Conservation (phyloP, 176 grass and related monocot genomes). For the Raddia guianensis region DNA sequence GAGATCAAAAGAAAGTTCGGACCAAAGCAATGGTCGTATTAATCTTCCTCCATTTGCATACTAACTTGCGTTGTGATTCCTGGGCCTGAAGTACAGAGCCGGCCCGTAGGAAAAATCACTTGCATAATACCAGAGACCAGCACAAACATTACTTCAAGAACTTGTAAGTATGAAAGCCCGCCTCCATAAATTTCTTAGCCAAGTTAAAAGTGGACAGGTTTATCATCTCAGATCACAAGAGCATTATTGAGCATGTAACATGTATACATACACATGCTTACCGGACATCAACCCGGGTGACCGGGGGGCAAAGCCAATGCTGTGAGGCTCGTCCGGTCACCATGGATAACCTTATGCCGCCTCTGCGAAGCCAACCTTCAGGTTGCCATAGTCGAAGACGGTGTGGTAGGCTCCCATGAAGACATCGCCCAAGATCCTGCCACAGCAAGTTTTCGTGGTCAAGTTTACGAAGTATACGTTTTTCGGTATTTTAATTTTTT, state of each 20-base stretch:
- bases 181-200: conserved; percentile 20
- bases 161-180: neutral
- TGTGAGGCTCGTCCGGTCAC: neutral
- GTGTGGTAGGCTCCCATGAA: conserved; percentile 98
- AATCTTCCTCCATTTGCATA: neutral
- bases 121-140: neutral
- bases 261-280: conserved; percentile 13
- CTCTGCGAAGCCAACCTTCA: conserved; percentile 78
- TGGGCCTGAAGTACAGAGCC: neutral
- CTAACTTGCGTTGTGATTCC: neutral
- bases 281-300: neutral
- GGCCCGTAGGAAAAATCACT: neutral
- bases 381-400: conserved; percentile 87
- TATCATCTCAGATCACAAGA: conserved; percentile 24
- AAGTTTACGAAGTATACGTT: neutral
- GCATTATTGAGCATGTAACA: conserved; percentile 38
- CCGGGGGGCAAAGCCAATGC: neutral
- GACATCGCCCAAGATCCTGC: conserved; percentile 88
- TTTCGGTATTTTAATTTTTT: no score
- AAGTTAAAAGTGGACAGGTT: conserved; percentile 7
- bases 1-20: neutral
- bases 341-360: conserved; percentile 47
- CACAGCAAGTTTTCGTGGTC: neutral
- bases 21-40: neutral
- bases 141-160: neutral